phyloP scores from a whole-genome alignment of 2,329 filamentous ascomycete genomes.

The Stylonectria norvegica region DNA sequence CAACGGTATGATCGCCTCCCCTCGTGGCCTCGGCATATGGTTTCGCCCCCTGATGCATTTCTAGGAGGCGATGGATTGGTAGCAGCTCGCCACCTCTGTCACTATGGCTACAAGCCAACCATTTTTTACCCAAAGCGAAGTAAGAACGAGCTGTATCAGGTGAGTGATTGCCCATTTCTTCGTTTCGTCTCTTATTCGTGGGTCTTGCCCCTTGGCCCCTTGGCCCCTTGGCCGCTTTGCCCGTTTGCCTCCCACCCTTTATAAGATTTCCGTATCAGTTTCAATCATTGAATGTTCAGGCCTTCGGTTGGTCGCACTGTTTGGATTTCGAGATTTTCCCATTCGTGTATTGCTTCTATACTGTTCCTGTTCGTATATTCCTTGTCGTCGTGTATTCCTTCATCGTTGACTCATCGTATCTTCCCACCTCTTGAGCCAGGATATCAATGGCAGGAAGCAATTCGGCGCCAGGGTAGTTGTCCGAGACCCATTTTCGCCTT shows the following conservation, averaged over 20 bases:
- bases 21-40: neutral
- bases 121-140: constrained; percentile 92
- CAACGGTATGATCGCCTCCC: constrained; percentile 49
- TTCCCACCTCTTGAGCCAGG: no score
- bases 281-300: no score
- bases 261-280: no score
- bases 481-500: constrained; percentile 2
- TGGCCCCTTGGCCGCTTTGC: no score
- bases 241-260: no score
- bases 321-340: neutral
- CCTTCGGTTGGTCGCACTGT: neutral
- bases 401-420: no score
- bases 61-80: constrained; percentile 90
- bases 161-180: constrained; percentile 34
- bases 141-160: constrained; percentile 86
- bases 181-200: neutral
- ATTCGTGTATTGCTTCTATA: constrained; percentile 19
- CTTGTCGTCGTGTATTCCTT: constrained; percentile 10
- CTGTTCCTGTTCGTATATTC: constrained; percentile 14
- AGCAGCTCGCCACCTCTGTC: constrained; percentile 83
- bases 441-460: constrained; percentile 10
- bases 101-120: constrained; percentile 86
- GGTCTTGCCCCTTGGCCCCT: no score
- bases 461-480: constrained; percentile 5
- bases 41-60: constrained; percentile 3